Conservation (phyloP, 2,329 filamentous ascomycete species). For the Fusarium bulbicola region DNA sequence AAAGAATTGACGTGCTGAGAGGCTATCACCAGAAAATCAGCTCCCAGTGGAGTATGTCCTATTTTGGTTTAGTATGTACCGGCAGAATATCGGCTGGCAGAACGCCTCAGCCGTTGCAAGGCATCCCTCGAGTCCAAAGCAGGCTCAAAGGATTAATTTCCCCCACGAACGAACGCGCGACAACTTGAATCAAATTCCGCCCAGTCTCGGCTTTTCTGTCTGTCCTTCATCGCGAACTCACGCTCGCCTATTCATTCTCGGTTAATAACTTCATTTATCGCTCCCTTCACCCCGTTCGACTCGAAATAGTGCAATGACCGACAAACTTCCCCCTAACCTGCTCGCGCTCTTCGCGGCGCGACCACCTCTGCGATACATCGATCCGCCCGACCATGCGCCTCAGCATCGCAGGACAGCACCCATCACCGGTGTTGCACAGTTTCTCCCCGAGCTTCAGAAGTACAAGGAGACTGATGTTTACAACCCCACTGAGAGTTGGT, state of each 20-base stretch:
- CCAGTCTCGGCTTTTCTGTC: conserved; percentile 7
- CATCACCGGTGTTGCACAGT: conserved; percentile 78
- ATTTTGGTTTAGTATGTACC: conserved; percentile 38
- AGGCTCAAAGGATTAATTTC: conserved; percentile 38
- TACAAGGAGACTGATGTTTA: conserved; percentile 83
- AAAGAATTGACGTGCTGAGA: conserved; percentile 34
- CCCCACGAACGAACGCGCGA: conserved; percentile 31
- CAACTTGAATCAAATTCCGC: conserved; percentile 29
- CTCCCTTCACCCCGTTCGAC: background rate
- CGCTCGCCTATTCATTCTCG: conserved; percentile 19
- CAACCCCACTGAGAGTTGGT: conserved; percentile 88
- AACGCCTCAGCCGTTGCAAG: conserved; percentile 16
- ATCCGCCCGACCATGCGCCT: conserved; percentile 82
- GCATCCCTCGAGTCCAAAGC: conserved; percentile 14
- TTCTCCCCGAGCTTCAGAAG: conserved; percentile 75
- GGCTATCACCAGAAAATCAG: conserved; percentile 39
- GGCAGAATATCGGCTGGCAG: conserved; percentile 37
- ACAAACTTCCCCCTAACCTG: conserved; percentile 92
- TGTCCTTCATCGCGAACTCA: conserved; percentile 14
- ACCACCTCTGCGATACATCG: conserved; percentile 88
- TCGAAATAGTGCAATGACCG: conserved; percentile 74
- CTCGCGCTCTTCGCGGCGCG: conserved; percentile 95
- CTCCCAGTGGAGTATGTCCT: conserved; percentile 20
- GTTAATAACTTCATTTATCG: background rate
- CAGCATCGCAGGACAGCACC: conserved; percentile 81